Evolutionary conservation across 2,329 filamentous ascomycete species (phyloP), one percentile per base, ranked within the genome.

Genomic region (Sporothrix protearum): DNA sequence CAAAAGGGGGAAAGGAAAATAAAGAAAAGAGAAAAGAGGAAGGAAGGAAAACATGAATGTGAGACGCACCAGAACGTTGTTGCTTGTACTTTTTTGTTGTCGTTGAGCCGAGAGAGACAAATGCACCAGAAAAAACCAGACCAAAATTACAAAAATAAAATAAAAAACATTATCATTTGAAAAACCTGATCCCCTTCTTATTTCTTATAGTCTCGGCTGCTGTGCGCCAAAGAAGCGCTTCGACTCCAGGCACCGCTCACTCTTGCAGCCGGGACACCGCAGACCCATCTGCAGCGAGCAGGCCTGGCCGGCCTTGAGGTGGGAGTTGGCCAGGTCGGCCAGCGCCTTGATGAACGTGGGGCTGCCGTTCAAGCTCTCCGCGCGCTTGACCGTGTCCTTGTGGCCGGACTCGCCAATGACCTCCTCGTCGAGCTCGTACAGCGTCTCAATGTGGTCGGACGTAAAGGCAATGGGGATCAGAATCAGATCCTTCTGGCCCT

Each of bases 361-460:
- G 80, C 88, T 96, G 70, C 93, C 96, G 78, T 99, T 99, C 77
- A 99, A 81, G 78, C 92, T 96, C 80, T 98, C 96, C 1, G 91
- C 93, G 71, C 96, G 88, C 85, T 96, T 97, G 74, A 99, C 89
- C 0, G 89, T 91, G 42, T 94, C 93, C 0, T 88, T 82, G 77
- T 92, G 88, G 16, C 91, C 89, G 0, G 88, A 93, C 80, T 97
- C 94, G 72, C 93, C 92, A 78, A 99, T 98, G 51, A 99, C 93
- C 81, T 99, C 96, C 77, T 93, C 86, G 80, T 99, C 96, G 69
- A 99, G 84, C 81, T 99, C 96, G 79, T 91, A 98, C 0, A 99
- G 85, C 0, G 96, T 99, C 83, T 99, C 96, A 76, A 99, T 99
- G 79, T 99, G 96, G 78, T 99, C 96, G n/a, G 93, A 97, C 0